These are phyloP conservation scores for Citropsis articulata DNA, from an alignment of 345 rosid genomes.

Conservation along the genomic window DNA sequence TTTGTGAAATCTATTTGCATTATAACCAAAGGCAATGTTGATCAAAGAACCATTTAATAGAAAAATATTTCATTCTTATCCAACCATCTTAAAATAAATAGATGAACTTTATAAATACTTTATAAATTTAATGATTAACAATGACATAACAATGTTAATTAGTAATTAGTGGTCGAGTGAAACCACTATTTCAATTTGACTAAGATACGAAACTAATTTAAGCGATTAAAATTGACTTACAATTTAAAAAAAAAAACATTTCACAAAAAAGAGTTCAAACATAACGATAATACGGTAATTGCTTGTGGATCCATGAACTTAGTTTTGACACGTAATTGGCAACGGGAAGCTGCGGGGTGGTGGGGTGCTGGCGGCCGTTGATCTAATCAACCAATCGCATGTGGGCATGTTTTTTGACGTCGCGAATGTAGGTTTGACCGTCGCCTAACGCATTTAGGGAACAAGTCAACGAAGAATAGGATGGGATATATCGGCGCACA, in stretches of 20 bases:
- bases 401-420: neutral
- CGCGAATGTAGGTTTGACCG: neutral
- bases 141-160: no score
- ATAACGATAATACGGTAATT: neutral
- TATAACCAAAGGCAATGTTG: neutral
- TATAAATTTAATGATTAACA: no score
- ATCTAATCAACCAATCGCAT: neutral
- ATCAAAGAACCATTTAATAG: no score
- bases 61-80: no score
- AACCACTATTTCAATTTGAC: no score
- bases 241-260: neutral
- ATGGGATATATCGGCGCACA: neutral
- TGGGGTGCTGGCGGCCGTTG: neutral
- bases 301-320: neutral
- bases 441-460: neutral
- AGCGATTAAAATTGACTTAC: no score
- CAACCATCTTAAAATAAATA: no score
- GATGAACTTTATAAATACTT: no score
- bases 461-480: neutral
- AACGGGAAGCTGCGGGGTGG: neutral
- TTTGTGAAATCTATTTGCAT: neutral
- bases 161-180: no score
- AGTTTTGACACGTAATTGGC: constrained; percentile 3
- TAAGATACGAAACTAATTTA: no score
- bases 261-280: no score